Evolutionary conservation across 176 grass and related monocot genomes (phyloP), one percentile per base, ranked within the genome.

Genomic region (Puccinellia tenuiflora): DNA sequence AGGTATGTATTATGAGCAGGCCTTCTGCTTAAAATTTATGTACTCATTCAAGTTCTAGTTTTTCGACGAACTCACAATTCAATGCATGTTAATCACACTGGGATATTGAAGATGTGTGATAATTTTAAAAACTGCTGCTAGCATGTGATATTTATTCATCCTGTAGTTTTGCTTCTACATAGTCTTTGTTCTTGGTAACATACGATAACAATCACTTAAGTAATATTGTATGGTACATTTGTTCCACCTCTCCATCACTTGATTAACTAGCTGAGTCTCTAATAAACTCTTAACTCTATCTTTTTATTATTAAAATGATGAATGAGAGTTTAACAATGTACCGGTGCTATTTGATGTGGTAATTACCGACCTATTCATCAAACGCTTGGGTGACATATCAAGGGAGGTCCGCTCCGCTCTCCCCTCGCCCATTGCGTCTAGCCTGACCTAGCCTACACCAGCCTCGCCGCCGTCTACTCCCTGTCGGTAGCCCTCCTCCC

Each of bases 1-100:
- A 95, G 96, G 96, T 98, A 85, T 61, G 28, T 9, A 79, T 69
- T 34, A 2, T 73, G 40, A 45, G 14, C 55, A 76, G 25, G 56
- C 52, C 12, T 65, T 77, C 18, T 17, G 40, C 69, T 34, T 20
- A 47, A 21, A 66, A 64, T 26, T 63, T 83, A 33, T 83, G 15
- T 38, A 33, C 33, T 73, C 63, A 48, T 24, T 73, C 52, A 75
- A 65, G 45, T 72, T 63, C 40, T 1, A 73, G 40, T 52, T 79
- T 73, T 21, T 53, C 5, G 8, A 64, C 18, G 35, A 84, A 74
- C 5, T 63, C 24, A 37, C 33, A 4, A 56, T 61, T 22, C 6
- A 8, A 24, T 37, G 61, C 31, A 50, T 68, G 2, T 33, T 64
- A 75, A 75, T 75, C 34, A 29, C 52, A 69, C 34, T 63, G 78